Evolutionary conservation across 2,329 filamentous ascomycete species (phyloP), one percentile per base, ranked within the genome.

Genomic region (Lasiodiplodia gonubiensis): DNA sequence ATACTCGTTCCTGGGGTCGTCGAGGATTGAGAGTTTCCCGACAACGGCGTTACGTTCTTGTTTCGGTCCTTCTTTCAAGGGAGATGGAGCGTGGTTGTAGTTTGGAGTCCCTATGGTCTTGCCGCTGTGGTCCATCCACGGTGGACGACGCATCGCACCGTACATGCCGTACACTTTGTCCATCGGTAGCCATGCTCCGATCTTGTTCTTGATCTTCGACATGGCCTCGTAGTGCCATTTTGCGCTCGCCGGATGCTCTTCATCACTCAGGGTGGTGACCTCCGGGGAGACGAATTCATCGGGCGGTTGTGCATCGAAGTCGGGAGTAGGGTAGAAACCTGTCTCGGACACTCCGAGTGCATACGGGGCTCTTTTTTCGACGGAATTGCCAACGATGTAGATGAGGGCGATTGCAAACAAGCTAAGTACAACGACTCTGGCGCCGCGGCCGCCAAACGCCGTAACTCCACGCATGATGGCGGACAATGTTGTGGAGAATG

Each of bases 1-100:
- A 23, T 77, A 69, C 11, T 72, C 57, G 49, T 69, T 67, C 21
- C 42, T n/a, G 12, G 46, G 51, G 10, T 37, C 35, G 55, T 67
- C 61, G 14, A 66, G 66, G 35, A 68, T 63, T 21, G 69, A 68
- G 1, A 69, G 55, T 64, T 68, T 70, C n/a, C 59, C 59, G 8
- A 61, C 57, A 16, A 61, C 14, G 10, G 23, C 25, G 14, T 23
- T 61, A 14, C 37, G 69, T 63, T n/a, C 49, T 39, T 49, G 39
- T 25, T 48, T 61, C 1, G 57, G 35, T 27, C 30, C 30, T 6
- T 33, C 30, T 2, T 33, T 33, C 42, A 16, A 18, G 39, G 39
- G 14, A 42, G 39, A 42, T 7, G 55, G 42, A 10, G 42, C 57
- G 18, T 61, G 57, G 30, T 42, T 23, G 18, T 61, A 61, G 11